phyloP scores from a whole-genome alignment of 2,329 filamentous ascomycete genomes.

The Aureobasidium mangrovei region DNA sequence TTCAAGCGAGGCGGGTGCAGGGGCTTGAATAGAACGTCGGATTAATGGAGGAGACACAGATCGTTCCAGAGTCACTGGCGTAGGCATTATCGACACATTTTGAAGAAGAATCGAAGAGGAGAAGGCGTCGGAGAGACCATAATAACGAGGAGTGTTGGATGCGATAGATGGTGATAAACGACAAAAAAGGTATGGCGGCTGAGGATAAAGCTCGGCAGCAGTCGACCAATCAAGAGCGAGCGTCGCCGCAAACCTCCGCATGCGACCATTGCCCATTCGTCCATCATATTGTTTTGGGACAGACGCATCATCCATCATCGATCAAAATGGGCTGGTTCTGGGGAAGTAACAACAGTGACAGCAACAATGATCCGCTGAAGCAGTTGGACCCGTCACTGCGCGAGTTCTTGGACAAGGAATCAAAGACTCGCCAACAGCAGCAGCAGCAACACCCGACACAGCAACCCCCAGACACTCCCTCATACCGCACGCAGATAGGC shows the following conservation, averaged over 20 bases:
- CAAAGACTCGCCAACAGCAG: constrained; percentile 39
- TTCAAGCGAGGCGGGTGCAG: background rate
- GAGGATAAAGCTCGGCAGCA: background rate
- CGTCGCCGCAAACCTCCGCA: background rate
- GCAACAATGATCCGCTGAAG: constrained; percentile 51
- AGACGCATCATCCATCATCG: background rate
- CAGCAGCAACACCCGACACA: constrained; percentile 3
- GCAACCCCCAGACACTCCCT: background rate
- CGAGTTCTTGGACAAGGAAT: constrained; percentile 77
- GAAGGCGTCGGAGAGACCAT: background rate
- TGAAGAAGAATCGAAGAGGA: too few relatives aligned
- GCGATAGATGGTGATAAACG: background rate
- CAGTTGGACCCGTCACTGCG: constrained; percentile 75
- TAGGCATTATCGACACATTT: background rate
- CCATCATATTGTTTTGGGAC: background rate
- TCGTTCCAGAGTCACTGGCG: background rate
- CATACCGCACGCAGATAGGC: constrained; percentile 26
- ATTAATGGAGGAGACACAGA: constrained; percentile 25
- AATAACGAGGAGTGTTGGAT: background rate
- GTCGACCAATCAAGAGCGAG: background rate
- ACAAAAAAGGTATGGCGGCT: background rate
- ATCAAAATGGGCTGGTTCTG: constrained; percentile 55
- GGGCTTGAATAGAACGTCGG: constrained; percentile 17
- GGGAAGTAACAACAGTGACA: constrained; percentile 33
- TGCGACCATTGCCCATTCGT: background rate